Conservation (phyloP, 345 rosid species). For the Chamaenerion angustifolium region DNA sequence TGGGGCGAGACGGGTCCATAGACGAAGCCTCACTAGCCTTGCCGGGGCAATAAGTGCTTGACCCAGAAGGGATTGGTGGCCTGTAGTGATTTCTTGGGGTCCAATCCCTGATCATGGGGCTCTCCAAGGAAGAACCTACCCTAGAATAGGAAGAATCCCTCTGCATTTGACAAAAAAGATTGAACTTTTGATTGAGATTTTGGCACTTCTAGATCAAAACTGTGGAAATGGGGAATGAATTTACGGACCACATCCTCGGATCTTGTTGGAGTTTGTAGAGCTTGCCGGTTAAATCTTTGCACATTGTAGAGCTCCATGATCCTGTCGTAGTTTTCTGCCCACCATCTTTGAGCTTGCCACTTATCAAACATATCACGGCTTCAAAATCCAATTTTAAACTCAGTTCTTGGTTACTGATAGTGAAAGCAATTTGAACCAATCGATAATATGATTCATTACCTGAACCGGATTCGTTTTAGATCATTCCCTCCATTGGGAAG, state of each 20-base stretch:
- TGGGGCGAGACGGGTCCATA: conserved; percentile 58
- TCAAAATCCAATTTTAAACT: conserved; percentile 16
- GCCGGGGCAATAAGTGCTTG: too few species aligned
- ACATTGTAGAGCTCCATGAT: conserved; percentile 97
- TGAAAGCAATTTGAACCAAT: too few species aligned
- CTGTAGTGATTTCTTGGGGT: conserved; percentile 62
- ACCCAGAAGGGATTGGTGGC: conserved; percentile 6
- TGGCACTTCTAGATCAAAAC: background rate
- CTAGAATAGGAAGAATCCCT: conserved; percentile 79
- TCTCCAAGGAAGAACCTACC: conserved; percentile 61
- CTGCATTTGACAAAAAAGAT: conserved; percentile 13
- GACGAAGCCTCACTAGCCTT: conserved; percentile 24
- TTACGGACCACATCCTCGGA: conserved; percentile 71
- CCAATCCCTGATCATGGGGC: conserved; percentile 54
- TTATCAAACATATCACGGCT: conserved; percentile 97
- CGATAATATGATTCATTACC: too few species aligned
- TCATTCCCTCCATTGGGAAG: conserved; percentile 90
- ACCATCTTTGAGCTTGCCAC: conserved; percentile 98
- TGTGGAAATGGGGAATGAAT: background rate
- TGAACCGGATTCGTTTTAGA: conserved; percentile 88
- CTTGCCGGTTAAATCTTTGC: conserved; percentile 89
- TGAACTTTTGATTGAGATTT: background rate
- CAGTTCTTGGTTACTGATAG: background rate
- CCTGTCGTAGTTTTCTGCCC: conserved; percentile 92
- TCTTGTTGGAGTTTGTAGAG: conserved; percentile 82